Evolutionary conservation across 352 stramenopile genomes (phyloP).

Genomic region (Lagenidium sp.): DNA sequence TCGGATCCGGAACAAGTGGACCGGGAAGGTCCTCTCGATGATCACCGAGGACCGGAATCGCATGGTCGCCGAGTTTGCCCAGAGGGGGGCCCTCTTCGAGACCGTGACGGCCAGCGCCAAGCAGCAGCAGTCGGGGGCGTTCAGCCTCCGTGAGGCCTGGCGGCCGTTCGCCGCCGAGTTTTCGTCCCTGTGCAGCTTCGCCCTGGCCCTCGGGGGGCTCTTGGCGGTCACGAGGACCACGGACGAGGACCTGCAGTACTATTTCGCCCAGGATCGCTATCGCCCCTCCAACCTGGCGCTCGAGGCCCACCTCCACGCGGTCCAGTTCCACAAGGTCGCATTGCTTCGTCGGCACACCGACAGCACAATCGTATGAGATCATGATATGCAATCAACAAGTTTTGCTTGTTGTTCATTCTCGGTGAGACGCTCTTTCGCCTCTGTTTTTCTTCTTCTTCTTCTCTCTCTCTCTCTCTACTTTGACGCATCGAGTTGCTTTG

Average conservation of each 20-base stretch:
- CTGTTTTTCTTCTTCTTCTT: neutral
- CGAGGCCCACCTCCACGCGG: slow-evolving; percentile 24
- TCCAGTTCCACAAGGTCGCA: slow-evolving; percentile 25
- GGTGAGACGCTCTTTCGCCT: no score
- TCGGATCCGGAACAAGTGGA: slow-evolving; percentile 32
- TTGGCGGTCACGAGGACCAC: slow-evolving; percentile 16
- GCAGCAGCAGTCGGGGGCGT: slow-evolving; percentile 20
- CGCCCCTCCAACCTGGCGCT: slow-evolving; percentile 22
- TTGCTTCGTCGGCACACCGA: slow-evolving; percentile 26
- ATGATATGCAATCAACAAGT: neutral
- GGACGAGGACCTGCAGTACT: slow-evolving; percentile 13
- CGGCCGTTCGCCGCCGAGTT: slow-evolving; percentile 25
- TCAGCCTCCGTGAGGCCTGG: slow-evolving; percentile 27
- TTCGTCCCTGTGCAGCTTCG: slow-evolving; percentile 28
- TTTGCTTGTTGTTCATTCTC: neutral
- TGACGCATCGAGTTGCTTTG: neutral
- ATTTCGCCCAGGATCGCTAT: slow-evolving; percentile 6
- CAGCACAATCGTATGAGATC: slow-evolving; percentile 17
- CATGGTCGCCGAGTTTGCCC: slow-evolving; percentile 31
- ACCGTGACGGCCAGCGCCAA: slow-evolving; percentile 23
- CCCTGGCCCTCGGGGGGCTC: slow-evolving; percentile 26
- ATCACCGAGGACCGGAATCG: slow-evolving; percentile 49
- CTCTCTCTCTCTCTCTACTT: neutral
- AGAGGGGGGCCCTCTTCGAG: slow-evolving; percentile 31
- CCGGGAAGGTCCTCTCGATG: slow-evolving; percentile 34